Percentiles rank a stretch among this genome's conserved stretches.
Evolutionary conservation across 1,139 yeast species (phyloP).

Genomic region (Taphrina sp.): DNA sequence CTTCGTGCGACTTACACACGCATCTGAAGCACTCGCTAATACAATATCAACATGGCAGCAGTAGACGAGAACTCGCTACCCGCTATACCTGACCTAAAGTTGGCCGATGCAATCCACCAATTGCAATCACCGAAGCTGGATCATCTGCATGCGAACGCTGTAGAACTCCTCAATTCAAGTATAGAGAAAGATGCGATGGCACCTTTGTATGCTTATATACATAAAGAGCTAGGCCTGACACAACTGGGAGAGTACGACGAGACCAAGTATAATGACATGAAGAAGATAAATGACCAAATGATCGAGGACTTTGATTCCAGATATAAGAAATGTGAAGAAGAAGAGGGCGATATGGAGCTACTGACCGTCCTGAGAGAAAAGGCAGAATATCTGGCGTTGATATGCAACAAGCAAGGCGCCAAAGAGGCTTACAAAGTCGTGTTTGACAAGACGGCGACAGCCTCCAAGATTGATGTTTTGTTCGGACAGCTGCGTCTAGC

Average conservation of each 20-base stretch:
- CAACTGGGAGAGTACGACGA: constrained; percentile 57
- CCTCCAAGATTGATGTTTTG: constrained; percentile 81
- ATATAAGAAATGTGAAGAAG: constrained; percentile 73
- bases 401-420: constrained; percentile 76
- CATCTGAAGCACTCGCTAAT: no score
- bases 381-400: constrained; percentile 82
- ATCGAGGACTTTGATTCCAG: constrained; percentile 59
- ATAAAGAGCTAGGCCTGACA: constrained; percentile 48
- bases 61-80: constrained; percentile 30
- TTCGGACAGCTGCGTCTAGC: constrained; percentile 82
- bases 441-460: constrained; percentile 76
- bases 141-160: constrained; percentile 48
- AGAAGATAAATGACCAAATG: constrained; percentile 55
- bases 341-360: constrained; percentile 84
- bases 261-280: constrained; percentile 52
- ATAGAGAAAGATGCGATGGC: constrained; percentile 67
- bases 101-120: constrained; percentile 74
- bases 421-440: constrained; percentile 69
- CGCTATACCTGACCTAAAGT: constrained; percentile 63
- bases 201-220: constrained; percentile 76
- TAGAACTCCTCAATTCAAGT: constrained; percentile 52
- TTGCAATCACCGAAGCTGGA: constrained; percentile 50
- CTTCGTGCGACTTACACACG: no score
- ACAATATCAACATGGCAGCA: constrained; percentile 9
- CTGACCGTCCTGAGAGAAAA: constrained; percentile 73